Evolutionary conservation across 2,329 filamentous ascomycete species (phyloP).

Genomic region (Shiraia bambusicola): DNA sequence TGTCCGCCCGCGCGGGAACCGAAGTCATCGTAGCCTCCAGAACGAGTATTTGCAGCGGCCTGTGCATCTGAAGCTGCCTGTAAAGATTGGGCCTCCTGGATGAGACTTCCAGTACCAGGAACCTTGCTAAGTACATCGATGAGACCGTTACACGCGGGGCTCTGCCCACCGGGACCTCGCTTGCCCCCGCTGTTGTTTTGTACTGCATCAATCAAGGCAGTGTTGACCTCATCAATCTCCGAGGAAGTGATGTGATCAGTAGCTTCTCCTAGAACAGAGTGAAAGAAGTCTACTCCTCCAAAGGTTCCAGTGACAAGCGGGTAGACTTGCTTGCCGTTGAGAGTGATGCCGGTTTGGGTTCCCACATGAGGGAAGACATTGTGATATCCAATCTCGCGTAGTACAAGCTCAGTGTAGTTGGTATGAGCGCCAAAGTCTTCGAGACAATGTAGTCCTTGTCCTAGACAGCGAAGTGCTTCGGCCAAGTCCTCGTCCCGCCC

Average conservation of each 20-base stretch:
- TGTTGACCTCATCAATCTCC: slow-evolving; percentile 52
- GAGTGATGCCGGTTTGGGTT: slow-evolving; percentile 47
- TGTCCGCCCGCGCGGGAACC: slow-evolving; percentile 41
- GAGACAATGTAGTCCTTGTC: slow-evolving; percentile 55
- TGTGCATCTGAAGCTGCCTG: slow-evolving; percentile 53
- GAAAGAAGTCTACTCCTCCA: slow-evolving; percentile 55
- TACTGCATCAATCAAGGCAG: slow-evolving; percentile 46
- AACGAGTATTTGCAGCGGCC: slow-evolving; percentile 49
- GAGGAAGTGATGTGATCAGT: slow-evolving; percentile 53
- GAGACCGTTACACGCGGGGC: slow-evolving; percentile 48
- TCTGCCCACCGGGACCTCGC: slow-evolving; percentile 34
- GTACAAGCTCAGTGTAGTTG: slow-evolving; percentile 56
- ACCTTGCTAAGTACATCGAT: slow-evolving; percentile 74
- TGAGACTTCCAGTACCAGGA: slow-evolving; percentile 57
- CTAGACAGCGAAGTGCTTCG: slow-evolving; percentile 54
- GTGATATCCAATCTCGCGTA: slow-evolving; percentile 54
- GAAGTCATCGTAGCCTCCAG: slow-evolving; percentile 44
- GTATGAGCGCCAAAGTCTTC: slow-evolving; percentile 59
- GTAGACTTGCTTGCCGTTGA: slow-evolving; percentile 51
- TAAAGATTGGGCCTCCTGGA: slow-evolving; percentile 50
- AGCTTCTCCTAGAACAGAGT: slow-evolving; percentile 53
- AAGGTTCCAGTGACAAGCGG: slow-evolving; percentile 59
- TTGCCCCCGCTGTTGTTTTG: slow-evolving; percentile 26
- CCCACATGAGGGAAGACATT: slow-evolving; percentile 58
- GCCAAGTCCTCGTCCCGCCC: slow-evolving; percentile 49